Evolutionary conservation across 2,329 filamentous ascomycete genomes (phyloP).

Genomic region (Colletotrichum acutatum): DNA sequence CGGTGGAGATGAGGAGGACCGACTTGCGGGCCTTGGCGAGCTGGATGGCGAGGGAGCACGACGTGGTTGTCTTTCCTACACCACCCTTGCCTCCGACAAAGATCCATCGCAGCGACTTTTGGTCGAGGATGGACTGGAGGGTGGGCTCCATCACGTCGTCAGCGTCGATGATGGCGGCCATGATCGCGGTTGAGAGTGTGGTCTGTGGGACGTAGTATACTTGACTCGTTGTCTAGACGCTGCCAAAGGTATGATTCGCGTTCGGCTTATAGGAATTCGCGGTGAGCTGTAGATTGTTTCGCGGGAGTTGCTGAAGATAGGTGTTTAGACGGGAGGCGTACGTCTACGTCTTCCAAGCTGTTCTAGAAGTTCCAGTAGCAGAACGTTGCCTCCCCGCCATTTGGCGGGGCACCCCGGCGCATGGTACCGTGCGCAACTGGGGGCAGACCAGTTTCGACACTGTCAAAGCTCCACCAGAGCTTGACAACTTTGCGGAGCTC

Average conservation of each 20-base stretch:
- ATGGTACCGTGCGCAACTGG: not conserved
- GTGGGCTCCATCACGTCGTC: constrained; percentile 85
- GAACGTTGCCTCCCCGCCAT: constrained; percentile 22
- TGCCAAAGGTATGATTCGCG: not conserved
- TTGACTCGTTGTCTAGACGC: not conserved
- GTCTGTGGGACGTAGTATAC: not conserved
- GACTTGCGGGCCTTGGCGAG: constrained; percentile 94
- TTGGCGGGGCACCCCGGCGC: constrained; percentile 31
- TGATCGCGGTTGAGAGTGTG: constrained; percentile 36
- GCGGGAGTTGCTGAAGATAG: not conserved
- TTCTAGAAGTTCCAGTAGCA: constrained; percentile 32
- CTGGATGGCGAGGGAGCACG: constrained; percentile 97
- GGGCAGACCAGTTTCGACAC: not conserved
- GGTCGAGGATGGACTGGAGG: constrained; percentile 93
- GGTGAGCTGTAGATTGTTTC: not conserved
- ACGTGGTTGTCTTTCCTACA: constrained; percentile 99
- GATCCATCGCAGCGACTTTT: constrained; percentile 96
- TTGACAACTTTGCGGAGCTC: constrained; percentile 19
- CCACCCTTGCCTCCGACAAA: constrained; percentile 99
- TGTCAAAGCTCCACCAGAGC: constrained; percentile 20
- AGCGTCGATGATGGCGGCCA: constrained; percentile 68
- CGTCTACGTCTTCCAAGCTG: constrained; percentile 26
- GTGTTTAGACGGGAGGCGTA: not conserved
- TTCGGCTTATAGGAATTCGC: not conserved
- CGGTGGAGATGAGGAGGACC: constrained; percentile 96